Base-by-base conservation (phyloP, 768 basidiomycete genomes). In the Russula olivacea region DNA sequence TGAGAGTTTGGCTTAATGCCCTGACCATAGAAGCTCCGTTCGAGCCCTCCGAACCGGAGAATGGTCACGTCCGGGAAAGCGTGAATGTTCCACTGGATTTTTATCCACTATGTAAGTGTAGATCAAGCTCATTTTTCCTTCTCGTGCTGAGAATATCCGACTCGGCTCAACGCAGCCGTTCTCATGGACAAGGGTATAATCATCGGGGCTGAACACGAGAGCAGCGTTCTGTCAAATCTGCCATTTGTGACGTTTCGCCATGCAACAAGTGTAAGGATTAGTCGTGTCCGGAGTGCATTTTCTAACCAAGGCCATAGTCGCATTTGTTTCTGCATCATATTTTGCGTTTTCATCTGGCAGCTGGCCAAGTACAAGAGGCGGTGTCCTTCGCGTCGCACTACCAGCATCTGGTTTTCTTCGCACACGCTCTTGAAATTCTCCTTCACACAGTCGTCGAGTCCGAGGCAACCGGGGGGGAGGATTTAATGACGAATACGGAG, bases 181-280 rank as follows among this genome's bases (percentile, higher is more conserved):
- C 81, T 99, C 28, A 98, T 98, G 94, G 95, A 98, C 74, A 99
- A 98, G 71, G 96, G 95, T 1, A 97, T 99, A 68, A 93, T 99
- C 66, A 94, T 98, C 68, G 96, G 96, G 9, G 91, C 89, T 30
- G 95, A 98, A 67, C 85, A 94, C 61, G 96, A 99, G 73, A 83
- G 84, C 3, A 87, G 85, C 3, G 80, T 87, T 17, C 81, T 91
- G 58, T 75, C 80, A 28, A 89, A 87, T 61, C 76, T 98, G 10
- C 84, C 93, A 2, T 97, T 97, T 71, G 87, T 89, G 15, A 87
- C 95, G 77, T 98, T 96, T 76, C 83, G 93, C 55, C 89, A 96
- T 74, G 83, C 89, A 21, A 97, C 93, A 0, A 93, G 88, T 68
- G 93, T 95, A 68, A 67, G 89, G 53, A 32, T 52, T 50, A 17